Evolutionary conservation across 805 yeast species (phyloP), one percentile per base, ranked within the genome.

Genomic region (Yarrowia deformans): DNA sequence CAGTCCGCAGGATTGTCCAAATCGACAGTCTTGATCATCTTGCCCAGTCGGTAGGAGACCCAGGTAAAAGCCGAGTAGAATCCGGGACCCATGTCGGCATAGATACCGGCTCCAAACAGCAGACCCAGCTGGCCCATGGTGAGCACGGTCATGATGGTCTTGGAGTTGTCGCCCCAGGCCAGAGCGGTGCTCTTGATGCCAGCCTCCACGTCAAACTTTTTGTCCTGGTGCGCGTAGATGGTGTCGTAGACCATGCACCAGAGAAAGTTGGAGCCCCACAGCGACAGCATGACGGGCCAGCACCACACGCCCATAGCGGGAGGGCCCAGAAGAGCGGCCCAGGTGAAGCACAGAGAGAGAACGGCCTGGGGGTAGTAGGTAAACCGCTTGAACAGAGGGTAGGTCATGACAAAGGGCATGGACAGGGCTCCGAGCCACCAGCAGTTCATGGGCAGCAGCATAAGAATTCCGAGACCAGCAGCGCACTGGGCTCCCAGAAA

Each of bases 191-290:
- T 91, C 78, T 93, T 93, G 73, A 95, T 90, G 23, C 99, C 99
- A 0, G 97, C 98, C 70, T 85, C 83, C 67, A 91, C 80, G 79
- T 95, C 99, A 75, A 89, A 95, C 67, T 78, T 80, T 80, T 95
- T 95, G 79, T 95, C 99, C 80, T 95, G 99, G 77, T 95, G 99
- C 0, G 99, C 99, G 78, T 95, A 95, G 48, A 95, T 86, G 1
- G 99, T 92, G 78, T 95, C 99, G 79, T 95, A 95, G 67, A 88
- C 88, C 93, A 95, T 91, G 73, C 97, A 89, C 99, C 99, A 95
- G 69, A 89, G 83, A 75, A 88, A 90, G 56, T 92, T 88, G 18
- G 97, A 86, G 3, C 87, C 77, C 74, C 89, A 91, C 61, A 95
- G 81, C 0, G 97, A 91, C 3, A 86, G 80, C 87, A 93, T 93